Evolutionary conservation across 495 filamentous ascomycete genomes (phyloP).

Genomic region (Cenococcum geophilum): DNA sequence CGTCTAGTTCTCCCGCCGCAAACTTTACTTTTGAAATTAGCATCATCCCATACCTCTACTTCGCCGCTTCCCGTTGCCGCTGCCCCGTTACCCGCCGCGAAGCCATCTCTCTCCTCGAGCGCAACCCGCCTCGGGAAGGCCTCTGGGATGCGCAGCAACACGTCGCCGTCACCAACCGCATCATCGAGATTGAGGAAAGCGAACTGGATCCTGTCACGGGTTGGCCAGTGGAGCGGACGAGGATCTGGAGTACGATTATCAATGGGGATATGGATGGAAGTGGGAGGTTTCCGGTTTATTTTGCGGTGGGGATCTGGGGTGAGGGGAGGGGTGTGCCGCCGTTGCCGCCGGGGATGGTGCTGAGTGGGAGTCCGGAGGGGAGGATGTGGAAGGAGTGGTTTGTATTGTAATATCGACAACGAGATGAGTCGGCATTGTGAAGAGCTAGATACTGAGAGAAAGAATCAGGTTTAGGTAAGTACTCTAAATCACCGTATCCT

Average conservation of each 20-base stretch:
- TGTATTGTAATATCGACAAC: slow-evolving; percentile 1
- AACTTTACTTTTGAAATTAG: slow-evolving; percentile 18
- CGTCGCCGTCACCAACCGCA: slow-evolving; percentile 3
- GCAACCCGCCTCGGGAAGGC: slow-evolving; percentile 15
- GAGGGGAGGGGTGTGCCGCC: background rate
- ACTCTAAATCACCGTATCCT: background rate
- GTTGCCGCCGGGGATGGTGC: background rate
- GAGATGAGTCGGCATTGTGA: background rate
- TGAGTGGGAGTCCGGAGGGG: background rate
- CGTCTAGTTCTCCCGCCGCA: background rate
- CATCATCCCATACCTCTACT: slow-evolving; percentile 12
- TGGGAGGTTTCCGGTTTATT: background rate
- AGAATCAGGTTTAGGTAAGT: background rate
- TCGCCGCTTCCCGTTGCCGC: slow-evolving; percentile 12
- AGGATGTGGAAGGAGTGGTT: slow-evolving; percentile 6
- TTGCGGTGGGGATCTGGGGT: background rate
- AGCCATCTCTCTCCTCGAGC: slow-evolving; percentile 12
- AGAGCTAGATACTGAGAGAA: background rate
- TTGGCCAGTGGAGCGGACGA: slow-evolving; percentile 8
- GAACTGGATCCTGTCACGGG: slow-evolving; percentile 8
- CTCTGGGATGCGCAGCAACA: slow-evolving; percentile 21
- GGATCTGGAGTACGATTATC: background rate
- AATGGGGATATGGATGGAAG: slow-evolving; percentile 5
- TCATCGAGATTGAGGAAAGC: slow-evolving; percentile 18
- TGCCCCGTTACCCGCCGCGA: slow-evolving; percentile 16